A percentile compares a stretch with the other conserved stretches of the same genome.
Conservation (phyloP, 73 alveolate genomes). For the Paraurostyla sp. region DNA sequence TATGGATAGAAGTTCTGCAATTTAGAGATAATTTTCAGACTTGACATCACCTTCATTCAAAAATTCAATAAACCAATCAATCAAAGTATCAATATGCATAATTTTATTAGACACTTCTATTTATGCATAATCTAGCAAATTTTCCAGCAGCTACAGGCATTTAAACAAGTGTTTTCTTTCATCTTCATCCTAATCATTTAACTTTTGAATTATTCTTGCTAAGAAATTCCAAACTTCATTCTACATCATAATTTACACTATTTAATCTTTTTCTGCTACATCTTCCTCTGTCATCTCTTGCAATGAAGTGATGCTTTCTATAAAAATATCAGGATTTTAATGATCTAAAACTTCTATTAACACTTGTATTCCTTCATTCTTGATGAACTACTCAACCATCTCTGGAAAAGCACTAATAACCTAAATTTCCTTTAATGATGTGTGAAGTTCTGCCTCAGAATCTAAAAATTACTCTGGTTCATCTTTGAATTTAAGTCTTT, state of each 20-base stretch:
- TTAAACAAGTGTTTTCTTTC: neutral
- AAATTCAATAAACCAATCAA: neutral
- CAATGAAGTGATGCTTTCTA: slow-evolving; percentile 1
- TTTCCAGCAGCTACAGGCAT: neutral
- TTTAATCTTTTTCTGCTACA: neutral
- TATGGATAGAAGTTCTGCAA: neutral
- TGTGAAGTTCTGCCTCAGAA: slow-evolving; percentile 40
- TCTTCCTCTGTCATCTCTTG: slow-evolving; percentile 24
- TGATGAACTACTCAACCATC: neutral
- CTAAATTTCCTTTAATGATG: neutral
- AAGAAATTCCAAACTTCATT: slow-evolving; percentile 38
- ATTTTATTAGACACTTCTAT: neutral
- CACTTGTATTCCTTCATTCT: neutral
- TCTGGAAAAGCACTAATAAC: slow-evolving; percentile 14
- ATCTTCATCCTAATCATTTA: neutral
- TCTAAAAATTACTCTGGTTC: slow-evolving; percentile 25
- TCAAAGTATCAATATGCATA: slow-evolving; percentile 22
- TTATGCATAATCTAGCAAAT: neutral
- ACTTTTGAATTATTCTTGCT: neutral
- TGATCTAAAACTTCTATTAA: slow-evolving; percentile 32
- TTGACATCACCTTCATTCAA: neutral
- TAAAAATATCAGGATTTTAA: slow-evolving; percentile 19
- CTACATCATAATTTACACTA: neutral
- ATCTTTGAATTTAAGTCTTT: neutral
- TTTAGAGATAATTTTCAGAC: slow-evolving; percentile 4